These are phyloP conservation scores for Solanum stenotomum DNA, from an alignment of 257 asterid genomes.

Conservation along the genomic window DNA sequence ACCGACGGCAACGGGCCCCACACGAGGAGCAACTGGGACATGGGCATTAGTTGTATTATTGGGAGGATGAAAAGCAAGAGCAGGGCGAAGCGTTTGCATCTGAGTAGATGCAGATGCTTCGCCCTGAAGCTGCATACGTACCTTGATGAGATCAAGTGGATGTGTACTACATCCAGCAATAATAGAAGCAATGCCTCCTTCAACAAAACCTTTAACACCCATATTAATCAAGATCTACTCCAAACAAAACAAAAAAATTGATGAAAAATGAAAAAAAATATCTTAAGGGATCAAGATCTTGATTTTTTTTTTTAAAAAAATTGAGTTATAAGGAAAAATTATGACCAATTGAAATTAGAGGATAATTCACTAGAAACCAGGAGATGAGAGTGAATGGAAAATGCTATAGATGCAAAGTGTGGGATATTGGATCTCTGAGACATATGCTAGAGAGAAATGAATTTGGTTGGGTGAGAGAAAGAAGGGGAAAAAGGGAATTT, in stretches of 20 bases:
- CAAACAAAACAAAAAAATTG: neutral
- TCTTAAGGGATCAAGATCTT: neutral
- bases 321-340: neutral
- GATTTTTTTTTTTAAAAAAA: no score
- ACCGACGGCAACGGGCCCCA: constrained; percentile 60
- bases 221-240: constrained; percentile 3
- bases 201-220: constrained; percentile 85
- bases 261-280: neutral
- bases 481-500: neutral
- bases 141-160: constrained; percentile 76
- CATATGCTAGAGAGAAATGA: constrained; percentile 28
- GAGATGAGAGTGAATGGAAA: constrained; percentile 73
- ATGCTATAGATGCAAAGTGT: constrained; percentile 72
- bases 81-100: constrained; percentile 41
- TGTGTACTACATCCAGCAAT: constrained; percentile 84
- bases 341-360: constrained; percentile 52
- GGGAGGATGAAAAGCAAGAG: constrained; percentile 36
- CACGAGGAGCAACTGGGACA: constrained; percentile 23
- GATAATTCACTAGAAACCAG: constrained; percentile 84
- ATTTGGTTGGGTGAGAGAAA: neutral
- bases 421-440: constrained; percentile 77
- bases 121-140: constrained; percentile 85
- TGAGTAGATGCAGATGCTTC: constrained; percentile 17
- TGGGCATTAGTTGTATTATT: constrained; percentile 9
- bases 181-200: constrained; percentile 88